phyloP scores from a whole-genome alignment of 768 basidiomycete species.

The Termitomyces heimii region DNA sequence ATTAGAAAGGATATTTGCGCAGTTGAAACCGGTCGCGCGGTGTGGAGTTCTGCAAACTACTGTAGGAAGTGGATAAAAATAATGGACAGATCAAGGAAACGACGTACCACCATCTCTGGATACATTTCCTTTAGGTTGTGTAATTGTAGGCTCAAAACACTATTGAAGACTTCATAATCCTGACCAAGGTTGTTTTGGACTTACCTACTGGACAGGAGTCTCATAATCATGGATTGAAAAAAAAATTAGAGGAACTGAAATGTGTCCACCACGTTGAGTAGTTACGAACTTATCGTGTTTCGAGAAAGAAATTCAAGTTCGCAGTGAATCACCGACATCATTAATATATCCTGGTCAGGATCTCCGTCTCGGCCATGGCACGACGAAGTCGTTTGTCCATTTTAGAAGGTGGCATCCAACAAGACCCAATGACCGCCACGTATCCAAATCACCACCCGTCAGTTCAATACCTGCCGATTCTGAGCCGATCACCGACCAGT shows the following conservation, averaged over 20 bases:
- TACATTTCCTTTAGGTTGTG: not conserved
- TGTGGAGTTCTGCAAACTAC: not conserved
- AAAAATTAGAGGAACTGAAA: not conserved
- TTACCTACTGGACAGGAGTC: not conserved
- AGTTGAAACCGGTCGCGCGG: not conserved
- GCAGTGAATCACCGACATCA: not conserved
- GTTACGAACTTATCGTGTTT: no score
- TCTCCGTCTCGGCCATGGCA: not conserved
- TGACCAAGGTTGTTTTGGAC: not conserved
- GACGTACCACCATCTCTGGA: not conserved
- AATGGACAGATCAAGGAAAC: not conserved
- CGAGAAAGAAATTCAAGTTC: not conserved
- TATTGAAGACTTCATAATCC: not conserved
- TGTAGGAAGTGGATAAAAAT: not conserved
- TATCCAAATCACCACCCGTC: not conserved
- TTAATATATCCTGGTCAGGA: no score
- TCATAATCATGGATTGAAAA: not conserved
- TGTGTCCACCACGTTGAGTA: not conserved
- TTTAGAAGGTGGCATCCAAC: not conserved
- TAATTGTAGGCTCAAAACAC: not conserved
- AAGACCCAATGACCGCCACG: not conserved
- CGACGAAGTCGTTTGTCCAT: not conserved
- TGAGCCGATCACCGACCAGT: not conserved
- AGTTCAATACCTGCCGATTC: no score
- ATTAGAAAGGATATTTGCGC: not conserved